phyloP scores from a whole-genome alignment of 768 basidiomycete genomes.

The Amanita muscaria region DNA sequence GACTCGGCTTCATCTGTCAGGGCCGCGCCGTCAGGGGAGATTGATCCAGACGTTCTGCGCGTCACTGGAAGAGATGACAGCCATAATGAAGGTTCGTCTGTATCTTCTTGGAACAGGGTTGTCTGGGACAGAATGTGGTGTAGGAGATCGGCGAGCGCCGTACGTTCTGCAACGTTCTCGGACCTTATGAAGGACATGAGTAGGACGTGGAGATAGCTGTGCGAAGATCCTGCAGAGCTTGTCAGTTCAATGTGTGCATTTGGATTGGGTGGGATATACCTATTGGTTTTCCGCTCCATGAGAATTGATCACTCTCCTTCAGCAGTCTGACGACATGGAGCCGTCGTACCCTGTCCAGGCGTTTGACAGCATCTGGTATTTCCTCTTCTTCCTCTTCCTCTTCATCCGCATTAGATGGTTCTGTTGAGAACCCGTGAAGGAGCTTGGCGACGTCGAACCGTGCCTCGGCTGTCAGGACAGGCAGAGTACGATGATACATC shows the following conservation, averaged over 20 bases:
- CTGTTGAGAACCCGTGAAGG: constrained; percentile 35
- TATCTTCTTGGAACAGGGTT: constrained; percentile 73
- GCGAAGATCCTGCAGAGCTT: constrained; percentile 34
- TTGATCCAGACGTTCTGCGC: constrained; percentile 24
- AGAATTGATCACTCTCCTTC: constrained; percentile 71
- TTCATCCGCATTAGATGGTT: background rate
- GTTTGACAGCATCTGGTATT: constrained; percentile 19
- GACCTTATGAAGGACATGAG: constrained; percentile 52
- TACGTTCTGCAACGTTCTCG: constrained; percentile 39
- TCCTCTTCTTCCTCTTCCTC: constrained; percentile 8
- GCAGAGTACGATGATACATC: constrained; percentile 76
- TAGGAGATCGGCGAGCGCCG: constrained; percentile 44
- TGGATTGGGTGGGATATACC: background rate
- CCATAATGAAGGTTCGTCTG: constrained; percentile 68
- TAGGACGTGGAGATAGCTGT: constrained; percentile 66
- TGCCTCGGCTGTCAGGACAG: constrained; percentile 65
- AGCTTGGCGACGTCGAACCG: constrained; percentile 84
- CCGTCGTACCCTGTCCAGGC: constrained; percentile 46
- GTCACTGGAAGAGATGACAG: constrained; percentile 51
- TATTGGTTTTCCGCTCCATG: constrained; percentile 59
- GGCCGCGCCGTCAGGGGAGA: constrained; percentile 42
- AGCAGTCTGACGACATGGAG: constrained; percentile 72
- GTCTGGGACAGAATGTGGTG: constrained; percentile 58
- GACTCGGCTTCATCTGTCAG: constrained; percentile 48
- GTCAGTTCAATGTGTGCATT: background rate